Base-by-base conservation (phyloP, 306 rosid genomes). In the Luffa aegyptiaca region DNA sequence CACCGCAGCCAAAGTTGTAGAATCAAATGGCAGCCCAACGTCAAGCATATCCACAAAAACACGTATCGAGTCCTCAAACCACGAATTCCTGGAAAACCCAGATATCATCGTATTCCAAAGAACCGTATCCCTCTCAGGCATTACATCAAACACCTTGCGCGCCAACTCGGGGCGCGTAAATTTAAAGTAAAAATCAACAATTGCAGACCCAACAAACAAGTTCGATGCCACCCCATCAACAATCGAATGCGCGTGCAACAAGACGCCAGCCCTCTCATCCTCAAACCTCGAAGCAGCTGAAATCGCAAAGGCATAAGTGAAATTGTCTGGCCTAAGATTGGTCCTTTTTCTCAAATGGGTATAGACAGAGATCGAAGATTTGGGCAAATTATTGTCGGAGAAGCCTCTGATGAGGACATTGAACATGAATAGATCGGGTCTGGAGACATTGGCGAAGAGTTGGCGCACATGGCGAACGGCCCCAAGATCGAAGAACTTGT, bases 101-200 rank as follows among this genome's bases (percentile, higher is more conserved):
- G 92, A 88, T 52, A 95, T 86, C 97, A 95, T 79, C 0, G 97
- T 87, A 82, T 95, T 95, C 96, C 93, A 93, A 82, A 89, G 64
- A 78, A 93, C 92, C 35, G 88, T 91, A 9, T 95, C 99, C 63
- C 82, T 83, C 8, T 83, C 92, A 0, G 84, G 85, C 90, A 91
- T 84, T 85, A 72, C 87, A 82, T 91, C 97, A 72, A 95, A 95
- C 90, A 95, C 91, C 84, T 89, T 93, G 83, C 85, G 83, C n/a
- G 97, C 97, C 3, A 74, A 37, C 57, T 75, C 92, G 44, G 89
- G 88, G 17, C 85, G 84, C 0, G 84, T 88, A 86, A 88, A 88
- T 81, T 89, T 93, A 5, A 79, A 88, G 80, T 90, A 90, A 10
- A 95, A 42, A 58, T 87, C 97, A 12, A 93, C 97, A 35, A 84